Evolutionary conservation across 2,329 filamentous ascomycete genomes (phyloP), one percentile per base, ranked within the genome.

Genomic region (Aspergillus bombycis): DNA sequence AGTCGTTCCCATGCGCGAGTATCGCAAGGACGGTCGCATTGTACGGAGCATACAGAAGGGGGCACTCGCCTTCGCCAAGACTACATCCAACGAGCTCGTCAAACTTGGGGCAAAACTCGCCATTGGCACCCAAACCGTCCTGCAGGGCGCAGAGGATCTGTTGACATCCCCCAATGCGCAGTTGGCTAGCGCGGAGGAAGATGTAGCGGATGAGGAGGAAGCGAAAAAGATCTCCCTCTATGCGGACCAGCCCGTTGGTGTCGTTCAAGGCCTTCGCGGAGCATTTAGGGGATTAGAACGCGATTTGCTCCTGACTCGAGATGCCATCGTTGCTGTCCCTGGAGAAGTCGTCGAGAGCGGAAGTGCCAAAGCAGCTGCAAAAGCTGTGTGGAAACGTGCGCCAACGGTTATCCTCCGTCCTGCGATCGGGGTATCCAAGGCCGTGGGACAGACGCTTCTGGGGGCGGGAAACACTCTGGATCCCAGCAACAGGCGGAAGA

Each of bases 261-360:
- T 99, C 3, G 84, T 94, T 4, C 92, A 96, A 70, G 95, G 95
- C 4, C 82, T 99, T 19, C 86, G 91, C 3, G 91, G 91, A 14
- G 95, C 93, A 4, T 94, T 94, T 71, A 83, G 89, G 32, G 92
- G 93, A 59, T 84, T 99, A 32, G 89, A 94, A 65, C 88, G 93
- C 38, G 96, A 99, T 76, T 83, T 99, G n/a, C 85, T 94, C 45
- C 83, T 94, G 52, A 92, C 95, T 0, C 85, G 90, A 62, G 93
- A 99, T 78, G 95, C 94, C 11, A 93, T 99, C 62, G 94, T 99
- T 71, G 95, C 94, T 1, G 92, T 99, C 30, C 94, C 95, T 0
- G 92, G 91, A 0, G 94, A 98, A 75, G 87, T 96, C 0, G 90
- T 96, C 83, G 93, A 97, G 72, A 93, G 91, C 71, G 87, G 88